A percentile compares a stretch with the other conserved stretches of the same genome.
These are phyloP conservation scores for Populus hybrid DNA, from an alignment of 441 rosid species.

Conservation along the genomic window DNA sequence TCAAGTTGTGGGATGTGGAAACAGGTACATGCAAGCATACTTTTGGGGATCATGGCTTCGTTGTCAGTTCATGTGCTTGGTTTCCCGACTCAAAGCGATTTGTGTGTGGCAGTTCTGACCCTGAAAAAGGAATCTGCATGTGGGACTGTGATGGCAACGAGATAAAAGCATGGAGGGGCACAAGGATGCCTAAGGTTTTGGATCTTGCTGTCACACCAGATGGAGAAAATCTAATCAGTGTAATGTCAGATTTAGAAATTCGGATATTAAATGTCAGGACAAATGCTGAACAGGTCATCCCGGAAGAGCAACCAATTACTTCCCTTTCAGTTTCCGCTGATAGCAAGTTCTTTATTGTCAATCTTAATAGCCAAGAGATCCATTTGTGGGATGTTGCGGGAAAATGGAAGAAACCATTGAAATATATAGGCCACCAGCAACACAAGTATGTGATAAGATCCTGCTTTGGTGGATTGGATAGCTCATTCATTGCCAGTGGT, in stretches of 20 bases:
- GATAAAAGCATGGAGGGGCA: constrained; percentile 79
- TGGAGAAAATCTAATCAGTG: constrained; percentile 64
- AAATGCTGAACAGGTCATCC: constrained; percentile 52
- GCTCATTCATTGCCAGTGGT: constrained; percentile 88
- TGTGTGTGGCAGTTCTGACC: constrained; percentile 88
- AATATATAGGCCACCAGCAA: constrained; percentile 68
- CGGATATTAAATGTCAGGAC: constrained; percentile 61
- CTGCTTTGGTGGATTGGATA: constrained; percentile 81
- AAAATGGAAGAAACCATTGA: constrained; percentile 51
- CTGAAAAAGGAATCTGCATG: constrained; percentile 79
- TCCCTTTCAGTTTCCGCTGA: constrained; percentile 69
- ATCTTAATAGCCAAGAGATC: constrained; percentile 82
- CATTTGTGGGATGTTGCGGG: constrained; percentile 90
- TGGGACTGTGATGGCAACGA: constrained; percentile 83
- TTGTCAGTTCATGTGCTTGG: constrained; percentile 93
- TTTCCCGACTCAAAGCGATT: constrained; percentile 84
- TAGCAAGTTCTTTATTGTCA: constrained; percentile 69
- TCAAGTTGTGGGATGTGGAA: constrained; percentile 91
- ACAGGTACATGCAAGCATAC: constrained; percentile 84
- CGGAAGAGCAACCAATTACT: constrained; percentile 68
- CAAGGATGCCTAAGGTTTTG: constrained; percentile 73
- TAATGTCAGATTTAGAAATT: constrained; percentile 60
- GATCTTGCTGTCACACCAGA: constrained; percentile 83
- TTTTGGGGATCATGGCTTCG: constrained; percentile 74
- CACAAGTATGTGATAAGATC: constrained; percentile 82